These are phyloP conservation scores for Lecanoromycetidae sp. DNA, from an alignment of 2,329 filamentous ascomycete species.

Conservation along the genomic window DNA sequence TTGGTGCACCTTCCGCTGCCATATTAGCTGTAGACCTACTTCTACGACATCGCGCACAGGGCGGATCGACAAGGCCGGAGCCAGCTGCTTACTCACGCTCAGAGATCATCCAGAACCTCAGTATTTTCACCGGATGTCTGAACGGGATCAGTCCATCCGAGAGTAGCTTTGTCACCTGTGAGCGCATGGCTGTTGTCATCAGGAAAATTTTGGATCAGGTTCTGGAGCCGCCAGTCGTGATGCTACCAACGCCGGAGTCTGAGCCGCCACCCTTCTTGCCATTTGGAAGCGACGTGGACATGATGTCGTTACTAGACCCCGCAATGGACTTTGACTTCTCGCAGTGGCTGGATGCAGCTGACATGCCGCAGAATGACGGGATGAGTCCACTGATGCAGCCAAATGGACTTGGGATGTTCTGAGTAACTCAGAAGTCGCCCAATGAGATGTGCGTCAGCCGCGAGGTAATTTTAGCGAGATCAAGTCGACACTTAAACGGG, in stretches of 20 bases:
- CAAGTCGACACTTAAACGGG: not conserved
- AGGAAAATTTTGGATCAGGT: not conserved
- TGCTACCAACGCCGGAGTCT: not conserved
- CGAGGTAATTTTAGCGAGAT: not conserved
- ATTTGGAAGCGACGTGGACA: not conserved
- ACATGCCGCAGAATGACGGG: not conserved
- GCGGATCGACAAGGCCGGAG: not conserved
- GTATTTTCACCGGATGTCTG: not conserved
- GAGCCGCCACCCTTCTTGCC: not conserved
- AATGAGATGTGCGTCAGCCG: not conserved
- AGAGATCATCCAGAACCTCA: not conserved
- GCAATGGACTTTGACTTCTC: not conserved
- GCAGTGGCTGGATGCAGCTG: not conserved
- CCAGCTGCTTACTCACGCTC: not conserved
- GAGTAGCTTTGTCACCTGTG: not conserved
- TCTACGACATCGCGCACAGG: not conserved
- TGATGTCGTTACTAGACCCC: not conserved
- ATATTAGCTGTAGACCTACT: not conserved
- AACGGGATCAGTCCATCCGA: not conserved
- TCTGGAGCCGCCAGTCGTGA: not conserved
- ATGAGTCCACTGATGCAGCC: not conserved
- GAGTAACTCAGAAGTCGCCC: not conserved
- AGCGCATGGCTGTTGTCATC: not conserved
- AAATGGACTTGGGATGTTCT: not conserved
- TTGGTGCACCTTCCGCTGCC: not conserved